Base-by-base conservation (phyloP, 73 alveolate genomes). In the Durusdinium trenchii region DNA sequence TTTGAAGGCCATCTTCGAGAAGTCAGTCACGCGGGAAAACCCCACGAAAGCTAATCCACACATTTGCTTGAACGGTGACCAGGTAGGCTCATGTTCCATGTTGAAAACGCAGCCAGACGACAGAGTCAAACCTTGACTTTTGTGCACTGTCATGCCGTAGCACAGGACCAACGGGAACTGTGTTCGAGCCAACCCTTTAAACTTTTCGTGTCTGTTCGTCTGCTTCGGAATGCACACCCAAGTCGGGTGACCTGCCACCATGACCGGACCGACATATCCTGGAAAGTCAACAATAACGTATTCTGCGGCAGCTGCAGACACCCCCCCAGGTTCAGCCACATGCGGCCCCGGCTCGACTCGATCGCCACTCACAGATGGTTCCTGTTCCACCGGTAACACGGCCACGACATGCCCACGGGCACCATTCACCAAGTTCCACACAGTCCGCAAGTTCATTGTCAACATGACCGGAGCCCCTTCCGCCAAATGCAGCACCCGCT, bases 1-100 rank as follows among this genome's bases (percentile, higher is more conserved):
- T 73, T 38, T 32, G 85, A 73, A 73, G 16, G 51, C 85, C 85
- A 73, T 73, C 52, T 73, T 32, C 1, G 14, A 0, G 42, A 67
- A 67, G 42, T 67, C 81, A 26, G 81, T 67, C 10, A 32, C 81
- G 18, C 81, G 36, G 42, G 85, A 73, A 35, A 73, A 12, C 6
- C 85, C 85, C 51, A 73, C 85, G 38, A 73, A 73, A 38, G 85
- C 85, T 7, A 73, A 16, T 35, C 85, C 85, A 67, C 81, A 67
- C 85, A 73, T 36, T 5, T 10, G 9, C 32, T 38, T 32, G 23
- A 73, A 38, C 38, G 85, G 85, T 32, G 48, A 38, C 85, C 85
- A 73, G 1, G 85, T 73, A 10, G 85, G 52, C 32, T 73, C 85
- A 30, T 73, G 85, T 35, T 73, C 52, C 85, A 73, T 73, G 51